These are phyloP conservation scores for Xanthoconium separans DNA, from an alignment of 1,284 basidiomycete genomes.

Conservation along the genomic window DNA sequence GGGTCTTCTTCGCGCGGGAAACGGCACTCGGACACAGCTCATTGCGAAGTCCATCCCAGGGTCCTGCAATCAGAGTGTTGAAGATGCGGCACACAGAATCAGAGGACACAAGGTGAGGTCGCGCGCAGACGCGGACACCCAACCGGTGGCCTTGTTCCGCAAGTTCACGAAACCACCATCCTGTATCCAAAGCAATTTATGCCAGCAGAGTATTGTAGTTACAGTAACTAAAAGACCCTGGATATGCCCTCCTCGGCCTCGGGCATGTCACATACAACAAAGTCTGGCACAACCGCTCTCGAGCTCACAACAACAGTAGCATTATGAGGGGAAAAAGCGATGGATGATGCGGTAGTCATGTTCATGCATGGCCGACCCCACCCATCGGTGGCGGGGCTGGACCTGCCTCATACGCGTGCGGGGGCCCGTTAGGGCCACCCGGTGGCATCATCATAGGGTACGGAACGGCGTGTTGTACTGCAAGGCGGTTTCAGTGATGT, in stretches of 20 bases:
- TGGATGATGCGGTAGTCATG: slow-evolving; percentile 9
- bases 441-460: slow-evolving; percentile 85
- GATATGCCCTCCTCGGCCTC: slow-evolving; percentile 9
- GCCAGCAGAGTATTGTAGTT: slow-evolving; percentile 31
- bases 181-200: slow-evolving; percentile 29
- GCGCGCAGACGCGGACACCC: too few relatives aligned
- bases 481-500: slow-evolving; percentile 25
- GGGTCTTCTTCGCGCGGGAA: too few relatives aligned
- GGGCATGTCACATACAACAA: slow-evolving; percentile 31
- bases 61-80: too few relatives aligned
- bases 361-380: slow-evolving; percentile 45
- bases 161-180: not conserved
- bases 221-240: slow-evolving; percentile 20
- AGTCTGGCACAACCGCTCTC: slow-evolving; percentile 22
- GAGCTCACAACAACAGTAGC: slow-evolving; percentile 30
- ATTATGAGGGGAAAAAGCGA: slow-evolving; percentile 10
- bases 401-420: slow-evolving; percentile 69
- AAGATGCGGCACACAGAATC: too few relatives aligned
- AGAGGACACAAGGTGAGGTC: too few relatives aligned
- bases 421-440: slow-evolving; percentile 50
- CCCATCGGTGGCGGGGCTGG: slow-evolving; percentile 74
- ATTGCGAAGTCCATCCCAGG: too few relatives aligned
- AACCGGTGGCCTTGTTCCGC: not conserved
- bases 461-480: slow-evolving; percentile 79
- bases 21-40: too few relatives aligned